These are phyloP conservation scores for Oryza meridionalis DNA, from an alignment of 176 grass and related monocot species.

Conservation along the genomic window DNA sequence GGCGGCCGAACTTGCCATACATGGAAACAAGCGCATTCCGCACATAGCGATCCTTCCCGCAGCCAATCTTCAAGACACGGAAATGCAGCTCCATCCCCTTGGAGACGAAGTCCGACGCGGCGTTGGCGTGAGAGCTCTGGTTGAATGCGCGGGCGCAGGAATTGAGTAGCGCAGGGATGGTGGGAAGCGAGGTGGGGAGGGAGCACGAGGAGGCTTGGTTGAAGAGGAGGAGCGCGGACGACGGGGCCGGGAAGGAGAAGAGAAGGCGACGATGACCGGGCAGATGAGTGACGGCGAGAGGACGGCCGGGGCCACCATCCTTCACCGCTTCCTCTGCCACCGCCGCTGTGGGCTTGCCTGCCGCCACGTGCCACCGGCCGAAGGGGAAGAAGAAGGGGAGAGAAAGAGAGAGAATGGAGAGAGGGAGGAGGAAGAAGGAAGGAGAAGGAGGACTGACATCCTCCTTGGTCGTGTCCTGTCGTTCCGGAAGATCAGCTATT, in stretches of 20 bases:
- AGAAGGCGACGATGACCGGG: conserved; percentile 49
- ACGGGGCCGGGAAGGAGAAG: conserved; percentile 30
- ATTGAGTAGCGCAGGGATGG: conserved; percentile 70
- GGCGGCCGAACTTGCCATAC: conserved; percentile 52
- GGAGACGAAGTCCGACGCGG: conserved; percentile 15
- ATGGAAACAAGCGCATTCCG: conserved; percentile 64
- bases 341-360: no score
- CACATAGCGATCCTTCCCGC: conserved; percentile 39
- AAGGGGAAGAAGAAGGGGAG: no score
- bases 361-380: no score
- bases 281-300: conserved; percentile 56
- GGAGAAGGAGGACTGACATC: no score
- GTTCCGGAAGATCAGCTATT: no score
- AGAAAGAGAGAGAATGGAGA: no score
- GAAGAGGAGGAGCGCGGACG: conserved; percentile 46
- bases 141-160: conserved; percentile 65
- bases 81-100: conserved; percentile 64
- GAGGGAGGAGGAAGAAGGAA: no score
- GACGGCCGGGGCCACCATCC: neutral
- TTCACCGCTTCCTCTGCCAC: no score
- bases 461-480: no score
- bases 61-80: conserved; percentile 42
- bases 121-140: neutral
- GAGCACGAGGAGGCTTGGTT: conserved; percentile 40
- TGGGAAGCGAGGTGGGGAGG: conserved; percentile 43